Evolutionary conservation across 2,329 filamentous ascomycete species (phyloP), one percentile per base, ranked within the genome.

Genomic region (Colletotrichum sojae): DNA sequence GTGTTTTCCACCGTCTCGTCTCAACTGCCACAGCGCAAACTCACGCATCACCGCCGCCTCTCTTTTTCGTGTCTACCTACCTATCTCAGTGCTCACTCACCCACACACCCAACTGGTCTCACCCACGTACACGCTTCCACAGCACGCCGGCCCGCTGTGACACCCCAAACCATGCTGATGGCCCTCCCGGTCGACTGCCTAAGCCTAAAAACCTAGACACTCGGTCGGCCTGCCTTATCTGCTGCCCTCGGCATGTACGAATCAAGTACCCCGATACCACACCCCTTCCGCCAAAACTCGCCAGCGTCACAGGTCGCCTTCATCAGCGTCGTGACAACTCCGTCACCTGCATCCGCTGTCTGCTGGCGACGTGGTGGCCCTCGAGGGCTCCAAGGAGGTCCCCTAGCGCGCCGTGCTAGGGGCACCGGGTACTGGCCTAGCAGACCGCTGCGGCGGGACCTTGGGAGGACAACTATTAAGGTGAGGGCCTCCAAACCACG

Each of bases 231-330:
- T 67, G 58, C 63, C 57, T 48, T 56, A 61, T 55, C 53, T 20
- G 22, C 49, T 22, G 18, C 20, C n/a, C 16, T 36, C 15, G 39
- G 31, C 25, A 56, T 49, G 53, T 68, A 68, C 60, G 46, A 27
- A 58, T 48, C 53, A 58, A 53, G 65, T 68, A 68, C 65, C 53
- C 18, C 39, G 55, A 66, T 69, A 69, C 62, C 66, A 60, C 40
- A 60, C 62, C 61, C 6, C 51, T 43, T 68, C 60, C 40, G n/a
- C 61, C 54, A 64, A 59, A 48, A 9, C 48, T 68, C 15, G 61
- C 61, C 46, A 54, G 2, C 65, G 61, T 60, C 54, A 60, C 49
- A 60, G 36, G 66, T 69, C 55, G 31, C 66, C 27, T 55, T 58
- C 55, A 46, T 43, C 18, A 45, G 18, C n/a, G 18, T n/a, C 31